phyloP scores from a whole-genome alignment of 768 basidiomycete species.

The Pleurotus sapidus region DNA sequence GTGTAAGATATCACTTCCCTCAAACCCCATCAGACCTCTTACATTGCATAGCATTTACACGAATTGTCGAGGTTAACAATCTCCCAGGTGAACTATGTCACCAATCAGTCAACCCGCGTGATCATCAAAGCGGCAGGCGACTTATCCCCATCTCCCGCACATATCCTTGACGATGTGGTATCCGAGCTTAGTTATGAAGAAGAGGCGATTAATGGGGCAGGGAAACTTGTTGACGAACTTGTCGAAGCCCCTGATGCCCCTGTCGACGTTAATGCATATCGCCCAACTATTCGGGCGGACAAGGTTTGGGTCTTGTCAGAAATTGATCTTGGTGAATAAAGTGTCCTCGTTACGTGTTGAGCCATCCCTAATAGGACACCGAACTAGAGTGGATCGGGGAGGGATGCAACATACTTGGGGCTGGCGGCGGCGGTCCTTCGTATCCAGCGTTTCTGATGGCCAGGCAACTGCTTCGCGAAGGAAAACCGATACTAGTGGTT shows the following conservation, averaged over 20 bases:
- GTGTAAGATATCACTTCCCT: constrained; percentile 17
- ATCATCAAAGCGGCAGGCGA: constrained; percentile 65
- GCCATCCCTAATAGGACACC: not conserved
- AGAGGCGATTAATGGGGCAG: constrained; percentile 13
- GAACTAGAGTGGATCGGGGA: constrained; percentile 53
- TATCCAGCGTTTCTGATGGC: constrained; percentile 48
- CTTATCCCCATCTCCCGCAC: constrained; percentile 17
- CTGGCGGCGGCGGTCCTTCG: constrained; percentile 60
- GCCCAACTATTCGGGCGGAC: constrained; percentile 28
- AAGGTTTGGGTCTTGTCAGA: constrained; percentile 44
- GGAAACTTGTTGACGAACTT: constrained; percentile 15
- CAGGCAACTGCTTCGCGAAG: constrained; percentile 50
- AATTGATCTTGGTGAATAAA: constrained; percentile 33
- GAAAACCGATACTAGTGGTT: constrained; percentile 41
- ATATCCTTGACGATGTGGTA: constrained; percentile 8
- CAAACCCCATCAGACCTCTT: not conserved
- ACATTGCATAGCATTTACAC: constrained; percentile 7
- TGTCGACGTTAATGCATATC: constrained; percentile 30
- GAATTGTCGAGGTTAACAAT: constrained; percentile 50
- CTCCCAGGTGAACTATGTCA: constrained; percentile 35
- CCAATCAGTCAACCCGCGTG: constrained; percentile 48
- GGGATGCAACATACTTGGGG: constrained; percentile 61
- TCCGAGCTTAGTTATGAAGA: constrained; percentile 6
- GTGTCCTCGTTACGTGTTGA: not conserved
- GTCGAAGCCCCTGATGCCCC: constrained; percentile 9